Evolutionary conservation across 202 grass and related monocot species (phyloP).

Genomic region (Zoysia matrella): DNA sequence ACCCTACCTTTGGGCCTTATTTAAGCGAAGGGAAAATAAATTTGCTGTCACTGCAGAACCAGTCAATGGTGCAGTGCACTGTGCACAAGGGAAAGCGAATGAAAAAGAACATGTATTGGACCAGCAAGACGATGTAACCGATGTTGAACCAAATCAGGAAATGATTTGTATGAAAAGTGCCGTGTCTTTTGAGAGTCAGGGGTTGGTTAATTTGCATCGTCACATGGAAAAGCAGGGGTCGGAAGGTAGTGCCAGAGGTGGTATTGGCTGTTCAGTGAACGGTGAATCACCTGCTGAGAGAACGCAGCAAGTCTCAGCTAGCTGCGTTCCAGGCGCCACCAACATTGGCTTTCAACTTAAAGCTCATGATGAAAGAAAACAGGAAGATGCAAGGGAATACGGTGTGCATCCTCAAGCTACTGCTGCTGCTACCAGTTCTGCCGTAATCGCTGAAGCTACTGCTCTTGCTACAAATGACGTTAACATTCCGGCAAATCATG

Average conservation of each 20-base stretch:
- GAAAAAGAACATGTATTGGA: not conserved
- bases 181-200: not conserved
- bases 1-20: conserved; percentile 70
- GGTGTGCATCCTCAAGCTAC: not conserved
- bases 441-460: not conserved
- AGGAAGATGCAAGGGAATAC: not conserved
- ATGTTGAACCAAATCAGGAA: conserved; percentile 10
- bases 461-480: not conserved
- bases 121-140: not conserved
- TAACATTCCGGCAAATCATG: not conserved
- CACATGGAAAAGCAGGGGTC: not conserved
- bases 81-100: not conserved
- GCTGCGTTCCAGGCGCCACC: not conserved
- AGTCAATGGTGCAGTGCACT: not conserved
- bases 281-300: not conserved
- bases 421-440: not conserved
- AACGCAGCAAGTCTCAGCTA: not conserved
- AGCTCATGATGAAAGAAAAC: conserved; percentile 11
- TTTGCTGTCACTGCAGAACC: not conserved
- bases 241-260: not conserved
- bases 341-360: conserved; percentile 4
- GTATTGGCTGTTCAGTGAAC: not conserved
- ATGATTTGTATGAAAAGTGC: not conserved
- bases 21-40: conserved; percentile 38
- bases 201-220: not conserved